A percentile compares a stretch with the other conserved stretches of the same genome.
These are phyloP conservation scores for Pichia sp. DNA, from an alignment of 1,139 yeast genomes.

Conservation along the genomic window DNA sequence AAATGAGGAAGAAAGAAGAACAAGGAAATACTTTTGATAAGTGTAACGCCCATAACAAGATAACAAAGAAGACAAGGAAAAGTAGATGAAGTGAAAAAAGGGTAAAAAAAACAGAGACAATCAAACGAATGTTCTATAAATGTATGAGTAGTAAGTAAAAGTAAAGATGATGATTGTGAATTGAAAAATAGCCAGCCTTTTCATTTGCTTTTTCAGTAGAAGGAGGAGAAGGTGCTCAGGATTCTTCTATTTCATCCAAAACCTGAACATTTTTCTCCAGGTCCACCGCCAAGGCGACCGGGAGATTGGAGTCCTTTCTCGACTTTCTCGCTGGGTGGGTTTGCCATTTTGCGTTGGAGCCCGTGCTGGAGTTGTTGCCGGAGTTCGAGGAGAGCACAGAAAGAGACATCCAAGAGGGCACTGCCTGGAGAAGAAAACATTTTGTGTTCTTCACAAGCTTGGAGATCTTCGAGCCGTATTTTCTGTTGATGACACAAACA, in stretches of 20 bases:
- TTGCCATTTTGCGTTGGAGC: conserved; percentile 15
- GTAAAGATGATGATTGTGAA: neutral
- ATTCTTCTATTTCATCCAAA: conserved; percentile 16
- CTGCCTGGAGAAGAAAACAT: neutral
- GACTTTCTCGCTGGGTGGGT: conserved; percentile 29
- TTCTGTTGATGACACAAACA: conserved; percentile 13
- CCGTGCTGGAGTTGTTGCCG: neutral
- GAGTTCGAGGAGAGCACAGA: neutral
- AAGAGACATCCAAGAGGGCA: neutral
- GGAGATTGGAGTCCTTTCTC: conserved; percentile 55
- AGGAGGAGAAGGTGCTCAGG: neutral
- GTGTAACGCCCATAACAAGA: neutral
- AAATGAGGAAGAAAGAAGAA: neutral
- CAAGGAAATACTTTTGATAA: neutral
- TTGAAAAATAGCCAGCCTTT: neutral
- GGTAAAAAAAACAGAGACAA: neutral
- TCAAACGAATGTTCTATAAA: neutral
- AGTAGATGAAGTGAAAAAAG: neutral
- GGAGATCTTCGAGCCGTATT: conserved; percentile 8
- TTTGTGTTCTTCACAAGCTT: neutral
- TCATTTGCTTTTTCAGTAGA: neutral
- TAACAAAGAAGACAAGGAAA: neutral
- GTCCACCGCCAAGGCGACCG: conserved; percentile 34
- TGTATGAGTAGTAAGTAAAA: neutral
- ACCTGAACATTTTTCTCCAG: conserved; percentile 34